Evolutionary conservation across 176 grass and related monocot genomes (phyloP).

Genomic region (Leersia perrieri): DNA sequence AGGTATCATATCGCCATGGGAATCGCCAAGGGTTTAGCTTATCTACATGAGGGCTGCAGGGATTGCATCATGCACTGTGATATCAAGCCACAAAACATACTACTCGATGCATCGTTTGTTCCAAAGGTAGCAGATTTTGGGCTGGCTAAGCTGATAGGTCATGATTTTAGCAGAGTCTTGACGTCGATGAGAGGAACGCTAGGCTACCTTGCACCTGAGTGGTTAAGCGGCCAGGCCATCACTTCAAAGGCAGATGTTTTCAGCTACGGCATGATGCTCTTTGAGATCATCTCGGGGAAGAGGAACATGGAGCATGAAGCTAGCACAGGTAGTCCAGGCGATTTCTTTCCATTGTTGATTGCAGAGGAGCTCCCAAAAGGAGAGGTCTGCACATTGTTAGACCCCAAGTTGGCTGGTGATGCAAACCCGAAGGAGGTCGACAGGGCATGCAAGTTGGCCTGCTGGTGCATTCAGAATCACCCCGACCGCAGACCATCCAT

Average conservation of each 20-base stretch:
- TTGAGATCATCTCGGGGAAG: conserved; percentile 13
- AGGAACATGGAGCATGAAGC: neutral
- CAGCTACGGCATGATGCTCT: conserved; percentile 18
- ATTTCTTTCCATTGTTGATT: conserved; percentile 7
- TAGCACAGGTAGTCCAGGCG: neutral
- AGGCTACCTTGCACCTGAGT: conserved; percentile 12
- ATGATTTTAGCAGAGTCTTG: conserved; percentile 1
- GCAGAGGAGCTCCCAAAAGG: neutral
- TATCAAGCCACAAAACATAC: conserved; percentile 42
- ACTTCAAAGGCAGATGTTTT: conserved; percentile 27
- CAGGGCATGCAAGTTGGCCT: conserved; percentile 3
- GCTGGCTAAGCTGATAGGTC: neutral
- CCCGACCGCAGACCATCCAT: neutral
- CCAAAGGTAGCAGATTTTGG: conserved; percentile 25
- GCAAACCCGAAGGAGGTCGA: neutral
- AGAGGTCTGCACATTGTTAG: neutral
- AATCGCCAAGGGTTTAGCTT: conserved; percentile 27
- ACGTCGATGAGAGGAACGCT: neutral
- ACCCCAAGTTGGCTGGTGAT: neutral
- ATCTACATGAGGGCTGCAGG: conserved; percentile 37
- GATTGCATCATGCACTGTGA: conserved; percentile 42
- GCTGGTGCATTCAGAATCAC: conserved; percentile 7
- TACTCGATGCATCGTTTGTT: neutral
- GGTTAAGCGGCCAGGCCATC: conserved; percentile 2
- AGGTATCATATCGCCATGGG: conserved; percentile 23